phyloP scores from a whole-genome alignment of 768 basidiomycete genomes.

The Fomitopsis serialis region DNA sequence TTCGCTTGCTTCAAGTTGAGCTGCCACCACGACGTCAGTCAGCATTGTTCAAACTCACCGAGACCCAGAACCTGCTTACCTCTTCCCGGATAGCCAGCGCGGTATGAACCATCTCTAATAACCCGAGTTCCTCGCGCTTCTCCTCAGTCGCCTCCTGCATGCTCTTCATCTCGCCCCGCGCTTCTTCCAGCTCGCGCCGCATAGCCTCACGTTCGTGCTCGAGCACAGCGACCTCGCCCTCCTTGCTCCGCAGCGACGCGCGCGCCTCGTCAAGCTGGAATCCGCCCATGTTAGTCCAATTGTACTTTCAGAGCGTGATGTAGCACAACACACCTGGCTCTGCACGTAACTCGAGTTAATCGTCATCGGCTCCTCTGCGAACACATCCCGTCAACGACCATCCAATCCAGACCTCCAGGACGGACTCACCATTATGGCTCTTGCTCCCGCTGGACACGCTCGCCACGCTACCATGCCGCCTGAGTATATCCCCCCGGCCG shows the following conservation, averaged over 20 bases:
- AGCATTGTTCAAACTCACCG: not conserved
- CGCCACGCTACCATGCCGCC: not conserved
- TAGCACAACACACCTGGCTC: not conserved
- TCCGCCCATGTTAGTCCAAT: not conserved
- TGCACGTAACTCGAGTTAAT: not conserved
- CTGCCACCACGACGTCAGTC: not conserved
- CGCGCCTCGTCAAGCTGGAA: not conserved
- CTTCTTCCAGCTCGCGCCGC: not conserved
- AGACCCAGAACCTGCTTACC: not conserved
- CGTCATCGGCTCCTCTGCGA: not conserved
- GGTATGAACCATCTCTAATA: not conserved
- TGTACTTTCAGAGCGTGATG: not conserved
- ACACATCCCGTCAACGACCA: not conserved
- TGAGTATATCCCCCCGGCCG: not conserved
- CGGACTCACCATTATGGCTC: not conserved
- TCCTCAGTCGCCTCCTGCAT: not conserved
- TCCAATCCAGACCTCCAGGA: not conserved
- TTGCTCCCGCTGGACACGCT: not conserved
- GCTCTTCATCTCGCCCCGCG: not conserved
- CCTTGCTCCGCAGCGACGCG: not conserved
- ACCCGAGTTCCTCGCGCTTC: not conserved
- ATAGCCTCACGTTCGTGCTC: not conserved
- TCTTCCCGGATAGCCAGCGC: not conserved
- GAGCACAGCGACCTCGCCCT: not conserved
- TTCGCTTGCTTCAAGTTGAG: not conserved